Percentiles rank a stretch among this genome's conserved stretches.
Evolutionary conservation across 2,329 filamentous ascomycete species (phyloP).

Genomic region (Lasiodiplodia theobromae): DNA sequence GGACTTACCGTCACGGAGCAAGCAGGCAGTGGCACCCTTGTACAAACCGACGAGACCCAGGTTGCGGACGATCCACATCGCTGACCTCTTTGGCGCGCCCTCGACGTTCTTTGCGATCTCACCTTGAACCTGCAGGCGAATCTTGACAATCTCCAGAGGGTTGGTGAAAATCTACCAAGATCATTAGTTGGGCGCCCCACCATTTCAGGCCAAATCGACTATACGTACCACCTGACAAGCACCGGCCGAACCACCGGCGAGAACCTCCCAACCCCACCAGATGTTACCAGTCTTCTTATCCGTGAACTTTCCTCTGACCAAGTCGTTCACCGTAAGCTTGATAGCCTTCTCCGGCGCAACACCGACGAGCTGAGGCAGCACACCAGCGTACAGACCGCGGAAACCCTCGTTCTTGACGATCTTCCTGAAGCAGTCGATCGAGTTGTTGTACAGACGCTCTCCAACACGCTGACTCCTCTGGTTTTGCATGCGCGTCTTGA

Average conservation of each 20-base stretch:
- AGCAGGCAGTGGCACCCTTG: constrained; percentile 93
- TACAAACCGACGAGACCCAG: constrained; percentile 93
- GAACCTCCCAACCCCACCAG: constrained; percentile 72
- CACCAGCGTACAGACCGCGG: constrained; percentile 89
- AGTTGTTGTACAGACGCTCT: constrained; percentile 94
- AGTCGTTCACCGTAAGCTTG: constrained; percentile 97
- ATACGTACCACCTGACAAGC: constrained; percentile 91
- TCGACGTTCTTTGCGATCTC: constrained; percentile 90
- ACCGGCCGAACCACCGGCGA: constrained; percentile 89
- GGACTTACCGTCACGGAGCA: constrained; percentile 75
- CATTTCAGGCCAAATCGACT: background rate
- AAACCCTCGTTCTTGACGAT: constrained; percentile 93
- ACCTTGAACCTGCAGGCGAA: constrained; percentile 95
- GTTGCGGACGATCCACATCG: constrained; percentile 97
- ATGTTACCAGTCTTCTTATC: constrained; percentile 78
- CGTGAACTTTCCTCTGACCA: constrained; percentile 79
- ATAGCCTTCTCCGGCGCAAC: constrained; percentile 99
- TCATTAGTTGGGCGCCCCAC: constrained; percentile 31
- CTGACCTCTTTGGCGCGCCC: constrained; percentile 83
- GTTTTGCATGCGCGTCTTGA: constrained; percentile 99
- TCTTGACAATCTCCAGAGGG: constrained; percentile 98
- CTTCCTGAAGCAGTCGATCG: constrained; percentile 91
- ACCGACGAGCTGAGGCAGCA: constrained; percentile 92
- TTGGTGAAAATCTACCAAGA: constrained; percentile 84
- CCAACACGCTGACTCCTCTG: constrained; percentile 84